Base-by-base conservation (phyloP, 768 basidiomycete species). In the Tulasnella sp. region DNA sequence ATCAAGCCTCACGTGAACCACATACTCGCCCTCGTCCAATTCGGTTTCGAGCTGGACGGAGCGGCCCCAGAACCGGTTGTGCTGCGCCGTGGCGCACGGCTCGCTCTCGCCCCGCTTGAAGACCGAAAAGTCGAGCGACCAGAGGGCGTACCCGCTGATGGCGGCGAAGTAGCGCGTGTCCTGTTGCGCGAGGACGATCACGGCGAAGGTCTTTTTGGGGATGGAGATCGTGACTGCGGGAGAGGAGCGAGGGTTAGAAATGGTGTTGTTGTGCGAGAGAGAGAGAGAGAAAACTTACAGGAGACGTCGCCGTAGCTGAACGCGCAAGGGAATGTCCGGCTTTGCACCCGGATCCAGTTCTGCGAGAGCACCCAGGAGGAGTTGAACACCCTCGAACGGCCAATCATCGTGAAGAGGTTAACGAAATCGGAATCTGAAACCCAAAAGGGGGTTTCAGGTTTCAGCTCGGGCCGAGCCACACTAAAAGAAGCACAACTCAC, bases 271-370 rank as follows among this genome's bases (percentile, higher is more conserved):
- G 29, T 3, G 6, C 36, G 52, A 0, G 4, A 16, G 11, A 4
- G 42, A 22, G 19, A 42, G 12, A 41, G 37, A 6, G n/a, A 39
- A 6, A 17, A 69, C 85, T 40, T 73, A 86, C 86, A 87, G 6
- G 84, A 83, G 6, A 87, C 81, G 73, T 88, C 86, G 19, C 86
- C 86, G 65, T 81, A 86, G 7, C 82, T 82, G 84, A 84, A 87
- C 0, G 85, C 84, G 41, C 82, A 69, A 17, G 83, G 82, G 39
- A 83, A 79, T 9, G 83, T 80, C n/a, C 82, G 80, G 6, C 77
- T 76, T 7, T 78, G 80, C 17, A 84, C 83, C 42, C 82, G 80
- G 4, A 86, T 78, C 85, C 85, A 86, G 47, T 83, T 83, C 12
- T 82, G 83, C 6, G 82, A 80, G 81, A 83, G 81, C 34, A 80